phyloP scores from a whole-genome alignment of 176 grass and related monocot species.

The Thinopyrum elongatum region DNA sequence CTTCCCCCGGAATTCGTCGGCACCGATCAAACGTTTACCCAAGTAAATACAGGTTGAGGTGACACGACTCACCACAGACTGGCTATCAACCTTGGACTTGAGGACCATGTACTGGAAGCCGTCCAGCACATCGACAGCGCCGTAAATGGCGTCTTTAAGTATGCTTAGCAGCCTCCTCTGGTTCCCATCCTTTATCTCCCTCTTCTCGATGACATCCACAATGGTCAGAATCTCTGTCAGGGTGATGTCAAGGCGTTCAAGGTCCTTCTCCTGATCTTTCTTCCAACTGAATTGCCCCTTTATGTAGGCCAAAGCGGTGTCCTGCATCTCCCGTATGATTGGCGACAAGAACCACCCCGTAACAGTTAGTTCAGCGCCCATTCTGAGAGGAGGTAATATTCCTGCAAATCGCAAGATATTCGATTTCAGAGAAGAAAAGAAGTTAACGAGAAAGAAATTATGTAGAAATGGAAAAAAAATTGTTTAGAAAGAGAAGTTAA shows the following conservation, averaged over 20 bases:
- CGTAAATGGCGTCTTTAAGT: constrained; percentile 60
- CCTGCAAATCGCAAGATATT: constrained; percentile 3
- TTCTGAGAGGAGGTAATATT: not conserved
- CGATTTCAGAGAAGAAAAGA: not conserved
- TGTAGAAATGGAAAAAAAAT: not conserved
- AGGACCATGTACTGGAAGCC: constrained; percentile 57
- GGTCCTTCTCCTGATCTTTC: constrained; percentile 50
- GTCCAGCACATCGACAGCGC: constrained; percentile 59
- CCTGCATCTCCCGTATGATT: constrained; percentile 52
- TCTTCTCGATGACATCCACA: constrained; percentile 45
- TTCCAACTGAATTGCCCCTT: constrained; percentile 36
- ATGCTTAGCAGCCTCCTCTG: constrained; percentile 45
- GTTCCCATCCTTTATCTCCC: constrained; percentile 34
- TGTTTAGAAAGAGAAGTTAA: not conserved
- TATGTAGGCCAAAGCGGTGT: constrained; percentile 49
- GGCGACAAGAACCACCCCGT: constrained; percentile 61
- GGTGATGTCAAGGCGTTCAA: constrained; percentile 40
- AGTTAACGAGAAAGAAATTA: not conserved
- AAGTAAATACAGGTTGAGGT: constrained; percentile 17
- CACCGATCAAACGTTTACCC: constrained; percentile 30
- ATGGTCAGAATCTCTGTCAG: constrained; percentile 50
- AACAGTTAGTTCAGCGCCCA: constrained; percentile 37
- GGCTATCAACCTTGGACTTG: constrained; percentile 28
- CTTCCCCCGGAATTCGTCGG: constrained; percentile 26
- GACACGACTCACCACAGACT: constrained; percentile 9